A percentile compares a stretch with the other conserved stretches of the same genome.
Conservation (phyloP, 257 asterid genomes). For the Echium plantagineum region DNA sequence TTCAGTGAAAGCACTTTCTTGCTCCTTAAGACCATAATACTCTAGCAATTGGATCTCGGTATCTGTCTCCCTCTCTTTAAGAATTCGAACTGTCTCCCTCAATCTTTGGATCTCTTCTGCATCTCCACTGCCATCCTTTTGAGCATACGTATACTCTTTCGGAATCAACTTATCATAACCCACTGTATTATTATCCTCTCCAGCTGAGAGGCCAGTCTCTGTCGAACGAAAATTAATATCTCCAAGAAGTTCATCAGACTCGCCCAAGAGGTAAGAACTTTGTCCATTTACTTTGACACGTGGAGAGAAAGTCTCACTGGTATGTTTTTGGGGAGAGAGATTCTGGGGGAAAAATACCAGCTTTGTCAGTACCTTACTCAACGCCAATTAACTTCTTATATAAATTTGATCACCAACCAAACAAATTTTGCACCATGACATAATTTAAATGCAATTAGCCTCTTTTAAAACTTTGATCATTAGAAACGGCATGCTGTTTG, state of each 20-base stretch:
- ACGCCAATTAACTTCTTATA: neutral
- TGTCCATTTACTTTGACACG: conserved; percentile 21
- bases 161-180: neutral
- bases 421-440: too few relatives aligned
- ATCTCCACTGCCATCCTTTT: conserved; percentile 18
- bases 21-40: conserved; percentile 87
- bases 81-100: conserved; percentile 36
- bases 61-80: conserved; percentile 55
- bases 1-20: conserved; percentile 68
- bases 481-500: neutral
- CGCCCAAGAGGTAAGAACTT: neutral
- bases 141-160: conserved; percentile 14
- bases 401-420: neutral
- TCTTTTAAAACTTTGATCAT: too few relatives aligned
- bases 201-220: neutral
- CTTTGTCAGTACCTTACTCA: neutral
- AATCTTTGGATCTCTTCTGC: conserved; percentile 47
- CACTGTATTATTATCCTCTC: neutral
- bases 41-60: conserved; percentile 68
- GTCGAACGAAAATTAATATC: neutral
- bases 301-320: conserved; percentile 18
- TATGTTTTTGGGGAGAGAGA: conserved; percentile 8
- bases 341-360: conserved; percentile 13
- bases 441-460: too few relatives aligned
- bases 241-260: neutral